Base-by-base conservation (phyloP, 768 basidiomycete genomes). In the Daedaleopsis sinensis region DNA sequence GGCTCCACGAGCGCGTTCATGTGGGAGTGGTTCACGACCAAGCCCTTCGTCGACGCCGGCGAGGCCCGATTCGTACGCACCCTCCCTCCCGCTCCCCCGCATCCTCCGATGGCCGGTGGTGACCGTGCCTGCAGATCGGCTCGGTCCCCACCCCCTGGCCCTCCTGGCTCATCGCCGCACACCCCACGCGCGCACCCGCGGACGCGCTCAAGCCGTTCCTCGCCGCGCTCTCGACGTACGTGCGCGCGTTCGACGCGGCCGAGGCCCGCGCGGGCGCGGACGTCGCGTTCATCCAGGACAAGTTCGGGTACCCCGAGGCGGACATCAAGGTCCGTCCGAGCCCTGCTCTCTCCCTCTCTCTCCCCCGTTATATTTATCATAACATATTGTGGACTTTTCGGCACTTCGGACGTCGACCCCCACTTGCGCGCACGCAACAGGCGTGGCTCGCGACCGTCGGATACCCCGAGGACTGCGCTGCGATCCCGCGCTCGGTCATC, bases 111-210 rank as follows among this genome's bases (percentile, higher is more conserved):
- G n/a, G n/a, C n/a, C n/a, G n/a, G n/a, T 18, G 5, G 38, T 19
- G 43, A 36, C 15, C 13, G 13, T 35, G 16, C 36, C 37, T 23
- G 42, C 57, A 93, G 91, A 93, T 94, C 64, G 90, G 91, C 15
- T 87, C 89, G 10, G 88, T 93, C 6, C 88, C 88, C 39, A 98
- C 96, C 0, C 96, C 96, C 0, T 99, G 96, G 96, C 93, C 95
- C 15, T 96, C 94, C 0, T 99, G 96, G 96, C 77, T 93, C 59
- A 92, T 98, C 69, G 96, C 93, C 24, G 93, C 93, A 9, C 90
- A 93, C 65, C 89, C 89, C 0, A 79, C 80, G 13, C 83, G 89
- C 16, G 85, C 88, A 32, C 73, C 84, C 5, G 61, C 82, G 0
- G 67, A 72, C 1, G 78, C 78, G 0, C 77, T 94, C 15, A 72